Base-by-base conservation (phyloP, 805 yeast genomes). In the Priceomyces carsonii region DNA sequence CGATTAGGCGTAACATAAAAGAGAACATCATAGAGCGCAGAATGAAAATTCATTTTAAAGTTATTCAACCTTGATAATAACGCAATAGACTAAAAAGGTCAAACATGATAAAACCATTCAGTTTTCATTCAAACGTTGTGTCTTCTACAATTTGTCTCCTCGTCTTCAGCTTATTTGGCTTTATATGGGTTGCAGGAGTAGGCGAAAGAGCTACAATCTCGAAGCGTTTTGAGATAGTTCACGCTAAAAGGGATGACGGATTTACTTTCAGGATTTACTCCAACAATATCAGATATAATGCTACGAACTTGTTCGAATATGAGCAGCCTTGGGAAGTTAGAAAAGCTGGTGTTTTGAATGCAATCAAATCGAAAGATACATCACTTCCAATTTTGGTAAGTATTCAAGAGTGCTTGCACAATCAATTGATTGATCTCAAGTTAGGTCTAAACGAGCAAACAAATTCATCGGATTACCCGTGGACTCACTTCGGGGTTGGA, bases 401-500 rank as follows among this genome's bases (percentile, higher is more conserved):
- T 8, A 29, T 76, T 7, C 79, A 77, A 43, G 81, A 77, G 45
- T 78, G 63, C 8, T 44, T 71, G 24, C 51, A 63, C 29, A 57
- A 69, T 33, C 82, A 75, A 48, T 58, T 78, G 13, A 48, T 30
- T 18, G 59, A 54, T 35, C 33, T 56, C 16, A 21, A 45, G 8
- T n/a, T 51, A 12, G 80, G 76, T 35, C 47, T 78, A 5, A 45
- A 63, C 36, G 46, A 45, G 19, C 48, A 59, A 6, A 20, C 16
- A 20, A 48, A 71, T 13, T 40, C 50, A 10, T 38, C 33, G 1
- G 45, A 44, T 1, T 49, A 50, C 41, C 57, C 56, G 4, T 78
- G 77, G 73, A 47, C 58, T 2, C 47, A 55, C 29, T 56, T 36
- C 35, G 79, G 77, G 31, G 66, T 67, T 25, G 81, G 81, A 1